Evolutionary conservation across 331 rosid genomes (phyloP), one percentile per base, ranked within the genome.

Genomic region (Dryas integrifolia): DNA sequence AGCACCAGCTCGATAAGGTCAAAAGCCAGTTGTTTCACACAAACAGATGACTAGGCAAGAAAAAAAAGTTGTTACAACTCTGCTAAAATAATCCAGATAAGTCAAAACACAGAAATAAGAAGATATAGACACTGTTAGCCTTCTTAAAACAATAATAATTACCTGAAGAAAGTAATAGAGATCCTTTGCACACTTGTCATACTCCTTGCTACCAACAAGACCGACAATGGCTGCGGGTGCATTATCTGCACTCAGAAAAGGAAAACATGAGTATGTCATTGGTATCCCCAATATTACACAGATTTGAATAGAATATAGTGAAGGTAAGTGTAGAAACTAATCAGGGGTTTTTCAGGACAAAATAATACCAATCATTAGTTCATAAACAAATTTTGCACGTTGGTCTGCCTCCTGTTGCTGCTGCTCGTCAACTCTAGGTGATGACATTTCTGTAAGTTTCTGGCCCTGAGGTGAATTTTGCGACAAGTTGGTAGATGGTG

Each of bases 91-190:
- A 43, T 18, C 30, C 18, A 58, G 12, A 9, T 10, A 67, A 1
- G 21, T 53, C 26, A 45, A 45, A 43, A 13, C 15, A 24, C 6
- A 30, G 9, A 58, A 39, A 7, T 2, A 24, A 41, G 15, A 6
- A 58, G 1, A 58, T 9, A 15, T 30, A 1, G 38, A 38, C 24
- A 63, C 35, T 44, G 15, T 44, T 18, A 15, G 8, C 58, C 16
- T 61, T 9, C 7, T 14, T 0, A 21, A 41, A 65, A 39, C 14
- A 16, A 49, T 18, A 16, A 58, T 35, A 61, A 74, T 74, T 83
- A 92, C 99, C 99, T 95, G 99, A 76, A 95, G 92, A 82, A 92
- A 92, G 73, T 87, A 89, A 81, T 87, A 95, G 73, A 95, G 84
- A 88, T 92, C 98, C 86, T 90, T 84, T 16, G 97, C 99, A 76